phyloP scores from a whole-genome alignment of 345 rosid species.

The Raphanus raphanistrum region DNA sequence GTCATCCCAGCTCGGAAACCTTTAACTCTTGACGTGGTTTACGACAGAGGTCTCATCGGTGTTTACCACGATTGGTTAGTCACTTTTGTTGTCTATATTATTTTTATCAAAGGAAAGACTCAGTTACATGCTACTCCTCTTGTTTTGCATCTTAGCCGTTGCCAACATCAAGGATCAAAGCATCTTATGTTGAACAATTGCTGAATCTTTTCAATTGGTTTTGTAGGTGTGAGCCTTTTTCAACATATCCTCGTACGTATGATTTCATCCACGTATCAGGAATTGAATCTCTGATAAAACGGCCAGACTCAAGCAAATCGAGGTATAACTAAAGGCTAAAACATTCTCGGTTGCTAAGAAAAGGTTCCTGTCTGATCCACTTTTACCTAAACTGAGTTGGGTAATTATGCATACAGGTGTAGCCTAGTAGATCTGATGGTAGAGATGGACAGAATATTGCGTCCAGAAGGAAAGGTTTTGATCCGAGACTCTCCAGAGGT shows the following conservation, averaged over 20 bases:
- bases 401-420: conserved; percentile 57
- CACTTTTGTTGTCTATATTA: neutral
- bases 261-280: conserved; percentile 88
- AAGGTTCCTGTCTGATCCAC: neutral
- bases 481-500: conserved; percentile 82
- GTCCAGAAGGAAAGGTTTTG: conserved; percentile 82
- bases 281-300: conserved; percentile 70
- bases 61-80: conserved; percentile 85
- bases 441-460: conserved; percentile 91
- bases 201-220: conserved; percentile 21
- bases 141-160: conserved; percentile 4
- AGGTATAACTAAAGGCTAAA: conserved; percentile 41
- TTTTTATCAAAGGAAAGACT: neutral
- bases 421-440: conserved; percentile 82
- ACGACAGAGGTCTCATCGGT: conserved; percentile 91
- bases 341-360: neutral
- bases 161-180: neutral
- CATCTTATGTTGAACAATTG: neutral
- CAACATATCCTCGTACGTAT: conserved; percentile 95
- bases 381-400: neutral
- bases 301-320: conserved; percentile 49
- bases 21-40: conserved; percentile 70
- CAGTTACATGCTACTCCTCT: neutral
- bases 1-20: conserved; percentile 81
- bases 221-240: conserved; percentile 96